Evolutionary conservation across 331 rosid species (phyloP), one percentile per base, ranked within the genome.

Genomic region (Pyrus hybrid): DNA sequence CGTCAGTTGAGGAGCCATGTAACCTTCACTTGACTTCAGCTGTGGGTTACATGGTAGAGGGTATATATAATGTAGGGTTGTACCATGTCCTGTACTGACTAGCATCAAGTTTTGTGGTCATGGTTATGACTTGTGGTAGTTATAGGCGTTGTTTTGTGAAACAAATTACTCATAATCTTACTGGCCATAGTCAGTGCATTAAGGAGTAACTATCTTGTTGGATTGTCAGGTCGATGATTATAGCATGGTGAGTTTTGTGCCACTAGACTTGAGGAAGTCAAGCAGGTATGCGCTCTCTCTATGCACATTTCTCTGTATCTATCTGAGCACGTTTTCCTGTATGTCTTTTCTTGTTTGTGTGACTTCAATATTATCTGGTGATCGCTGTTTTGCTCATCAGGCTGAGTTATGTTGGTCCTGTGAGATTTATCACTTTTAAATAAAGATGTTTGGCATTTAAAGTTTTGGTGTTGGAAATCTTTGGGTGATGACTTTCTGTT

Each of bases 231-330:
- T 94, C 37, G 86, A 86, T 41, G 90, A 87, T 35, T 94, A 85
- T 67, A 87, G 86, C 82, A 88, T 87, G 96, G 99, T 92, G 87
- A 92, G 94, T 81, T 94, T 94, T 79, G 70, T 91, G 80, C 96
- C 99, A 53, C 92, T 94, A 67, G 96, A 94, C 88, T 84, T 94
- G 96, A 91, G 95, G 91, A 94, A 92, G 83, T 92, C 90, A 28
- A 87, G 77, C 81, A 94, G 99, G 99, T 94, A 82, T 3, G 2
- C 45, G 0, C 45, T 41, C 45, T 37, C 45, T 41, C 45, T 41
- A 41, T 41, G 45, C 45, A 41, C 4, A 10, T 41, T 41, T 41
- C 3, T 11, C 4, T 41, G 45, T 41, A 41, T 41, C 45, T 68
- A 11, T 72, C 29, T 51, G 22, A 37, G 12, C 13, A 20, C 53